A percentile compares a stretch with the other conserved stretches of the same genome.
phyloP scores from a whole-genome alignment of 78 protist genomes.

The Dictyostelium firmibasis region DNA sequence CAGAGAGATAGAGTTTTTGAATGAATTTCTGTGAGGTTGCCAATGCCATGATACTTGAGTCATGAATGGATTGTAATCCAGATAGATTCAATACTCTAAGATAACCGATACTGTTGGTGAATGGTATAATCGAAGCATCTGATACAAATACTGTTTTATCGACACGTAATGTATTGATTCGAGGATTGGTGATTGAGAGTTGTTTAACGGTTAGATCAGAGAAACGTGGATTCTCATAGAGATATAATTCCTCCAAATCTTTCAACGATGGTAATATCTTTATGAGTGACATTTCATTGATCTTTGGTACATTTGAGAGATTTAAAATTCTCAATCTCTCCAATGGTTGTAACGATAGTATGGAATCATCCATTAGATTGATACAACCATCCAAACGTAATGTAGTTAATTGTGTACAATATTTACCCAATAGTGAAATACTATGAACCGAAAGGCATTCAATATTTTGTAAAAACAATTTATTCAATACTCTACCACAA shows the following conservation, averaged over 20 bases:
- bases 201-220: slow-evolving; percentile 19
- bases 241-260: slow-evolving; percentile 33
- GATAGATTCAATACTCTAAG: slow-evolving; percentile 2
- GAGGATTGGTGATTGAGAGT: background rate
- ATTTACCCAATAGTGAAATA: background rate
- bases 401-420: background rate
- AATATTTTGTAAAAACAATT: slow-evolving; percentile 2
- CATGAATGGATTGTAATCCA: background rate
- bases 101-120: background rate
- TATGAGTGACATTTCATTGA: slow-evolving; percentile 16
- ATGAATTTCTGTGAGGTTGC: background rate
- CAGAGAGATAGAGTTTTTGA: slow-evolving; percentile 35
- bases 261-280: background rate
- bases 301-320: slow-evolving; percentile 2
- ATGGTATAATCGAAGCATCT: background rate
- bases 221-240: slow-evolving; percentile 53
- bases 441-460: background rate
- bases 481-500: background rate
- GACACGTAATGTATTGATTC: slow-evolving; percentile 11
- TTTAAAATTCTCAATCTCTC: background rate
- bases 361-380: slow-evolving; percentile 32
- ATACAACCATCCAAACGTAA: slow-evolving; percentile 37
- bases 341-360: background rate
- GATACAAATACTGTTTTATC: slow-evolving; percentile 37
- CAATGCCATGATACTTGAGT: background rate